phyloP scores from a whole-genome alignment of 768 basidiomycete genomes.

The Pluteus cervinus region DNA sequence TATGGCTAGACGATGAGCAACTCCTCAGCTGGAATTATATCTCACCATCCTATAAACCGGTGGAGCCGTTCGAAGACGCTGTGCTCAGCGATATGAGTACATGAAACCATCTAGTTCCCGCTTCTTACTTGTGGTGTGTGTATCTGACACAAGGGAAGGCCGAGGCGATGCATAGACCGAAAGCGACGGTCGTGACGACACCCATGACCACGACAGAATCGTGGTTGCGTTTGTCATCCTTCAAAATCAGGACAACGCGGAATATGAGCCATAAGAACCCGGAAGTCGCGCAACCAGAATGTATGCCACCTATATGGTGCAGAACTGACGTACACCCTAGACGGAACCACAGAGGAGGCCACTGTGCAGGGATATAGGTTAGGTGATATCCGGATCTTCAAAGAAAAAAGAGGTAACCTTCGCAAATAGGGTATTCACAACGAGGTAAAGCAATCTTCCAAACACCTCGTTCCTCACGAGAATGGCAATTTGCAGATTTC shows the following conservation, averaged over 20 bases:
- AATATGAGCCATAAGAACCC: constrained; percentile 69
- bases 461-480: constrained; percentile 82
- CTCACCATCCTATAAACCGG: constrained; percentile 73
- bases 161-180: constrained; percentile 54
- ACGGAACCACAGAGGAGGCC: constrained; percentile 46
- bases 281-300: constrained; percentile 74
- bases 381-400: constrained; percentile 5
- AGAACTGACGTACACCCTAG: constrained; percentile 67
- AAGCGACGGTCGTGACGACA: constrained; percentile 47
- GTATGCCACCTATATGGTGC: constrained; percentile 77
- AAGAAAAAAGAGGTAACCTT: constrained; percentile 44
- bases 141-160: constrained; percentile 79
- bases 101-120: background rate
- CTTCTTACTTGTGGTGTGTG: constrained; percentile 68
- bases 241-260: constrained; percentile 48
- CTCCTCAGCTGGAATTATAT: constrained; percentile 9
- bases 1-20: constrained; percentile 2
- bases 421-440: constrained; percentile 68
- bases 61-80: constrained; percentile 80
- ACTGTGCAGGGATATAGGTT: constrained; percentile 23
- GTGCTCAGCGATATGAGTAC: background rate
- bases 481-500: constrained; percentile 66
- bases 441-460: constrained; percentile 64
- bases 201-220: constrained; percentile 54
- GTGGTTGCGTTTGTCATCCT: constrained; percentile 42